A percentile compares a stretch with the other conserved stretches of the same genome.
These are phyloP conservation scores for Nemania sp. DNA, from an alignment of 2,329 filamentous ascomycete species.

Conservation along the genomic window DNA sequence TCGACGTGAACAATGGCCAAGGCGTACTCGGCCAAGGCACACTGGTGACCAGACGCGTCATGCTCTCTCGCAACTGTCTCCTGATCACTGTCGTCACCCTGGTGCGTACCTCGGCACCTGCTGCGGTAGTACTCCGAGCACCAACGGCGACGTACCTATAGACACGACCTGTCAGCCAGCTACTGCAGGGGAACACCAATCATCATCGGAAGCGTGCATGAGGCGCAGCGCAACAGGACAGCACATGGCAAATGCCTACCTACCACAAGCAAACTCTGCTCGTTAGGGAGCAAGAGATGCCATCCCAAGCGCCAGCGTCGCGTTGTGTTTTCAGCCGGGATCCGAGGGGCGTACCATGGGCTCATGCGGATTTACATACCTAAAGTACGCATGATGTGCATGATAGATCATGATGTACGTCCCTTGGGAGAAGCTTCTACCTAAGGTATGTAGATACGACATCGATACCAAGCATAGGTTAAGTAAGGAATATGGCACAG, in stretches of 20 bases:
- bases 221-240: slow-evolving; percentile 12
- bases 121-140: neutral
- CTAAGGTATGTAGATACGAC: too few species aligned
- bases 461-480: too few species aligned
- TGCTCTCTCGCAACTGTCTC: slow-evolving; percentile 2
- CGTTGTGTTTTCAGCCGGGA: slow-evolving; percentile 22
- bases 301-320: slow-evolving; percentile 10
- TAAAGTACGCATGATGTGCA: slow-evolving; percentile 18
- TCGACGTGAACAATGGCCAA: neutral
- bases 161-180: neutral
- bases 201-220: slow-evolving; percentile 8
- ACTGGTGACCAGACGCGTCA: neutral
- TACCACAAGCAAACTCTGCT: slow-evolving; percentile 2
- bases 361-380: neutral
- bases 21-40: neutral
- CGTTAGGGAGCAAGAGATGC: neutral
- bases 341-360: neutral
- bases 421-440: too few species aligned
- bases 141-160: neutral
- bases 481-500: too few species aligned
- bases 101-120: neutral
- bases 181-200: slow-evolving; percentile 21
- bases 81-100: slow-evolving; percentile 4
- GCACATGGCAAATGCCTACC: neutral
- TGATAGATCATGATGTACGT: slow-evolving; percentile 17